Evolutionary conservation across 768 basidiomycete species (phyloP), one percentile per base, ranked within the genome.

Genomic region (Russula vinacea): DNA sequence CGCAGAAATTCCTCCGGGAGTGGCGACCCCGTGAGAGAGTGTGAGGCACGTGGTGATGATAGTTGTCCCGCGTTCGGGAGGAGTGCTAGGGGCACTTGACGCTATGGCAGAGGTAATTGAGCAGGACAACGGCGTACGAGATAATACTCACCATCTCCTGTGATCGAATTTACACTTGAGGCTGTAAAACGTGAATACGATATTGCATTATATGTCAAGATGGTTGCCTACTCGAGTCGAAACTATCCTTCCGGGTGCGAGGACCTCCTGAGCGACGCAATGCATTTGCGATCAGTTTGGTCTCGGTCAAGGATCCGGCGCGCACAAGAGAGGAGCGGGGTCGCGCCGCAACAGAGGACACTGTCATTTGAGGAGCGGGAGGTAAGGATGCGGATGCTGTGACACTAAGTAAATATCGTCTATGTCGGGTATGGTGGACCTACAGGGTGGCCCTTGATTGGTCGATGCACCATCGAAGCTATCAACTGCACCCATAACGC

Each of bases 21-120:
- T 26, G 68, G 68, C 5, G 66, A 69, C 14, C 68, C 68, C 0
- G 66, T 60, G 14, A 59, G 60, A 7, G 68, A 67, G 44, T 69
- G 68, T 19, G 68, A 69, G 40, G 56, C 60, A 32, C 68, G 68
- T 69, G 68, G n/a, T 69, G 66, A 62, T 67, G 68, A 61, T 67
- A 69, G n/a, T 58, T 58, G 49, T 64, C 68, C 40, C 57, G 55
- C 54, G 58, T 19, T 69, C 66, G 35, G 58, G 61, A 19, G 65
- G 67, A 19, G 68, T 62, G 24, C 39, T 26, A 45, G 66, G 62
- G 26, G 22, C 9, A n/a, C 24, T 56, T 52, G 57, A 42, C 7
- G 5, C 58, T 68, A 13, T 7, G 32, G 8, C 55, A n/a, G 44
- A 32, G 16, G 33, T 5, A 10, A 44, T 67, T 52, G 61, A 26